A percentile compares a stretch with the other conserved stretches of the same genome.
These are phyloP conservation scores for Aureobasidium sp. DNA, from an alignment of 2,329 filamentous ascomycete genomes.

Conservation along the genomic window DNA sequence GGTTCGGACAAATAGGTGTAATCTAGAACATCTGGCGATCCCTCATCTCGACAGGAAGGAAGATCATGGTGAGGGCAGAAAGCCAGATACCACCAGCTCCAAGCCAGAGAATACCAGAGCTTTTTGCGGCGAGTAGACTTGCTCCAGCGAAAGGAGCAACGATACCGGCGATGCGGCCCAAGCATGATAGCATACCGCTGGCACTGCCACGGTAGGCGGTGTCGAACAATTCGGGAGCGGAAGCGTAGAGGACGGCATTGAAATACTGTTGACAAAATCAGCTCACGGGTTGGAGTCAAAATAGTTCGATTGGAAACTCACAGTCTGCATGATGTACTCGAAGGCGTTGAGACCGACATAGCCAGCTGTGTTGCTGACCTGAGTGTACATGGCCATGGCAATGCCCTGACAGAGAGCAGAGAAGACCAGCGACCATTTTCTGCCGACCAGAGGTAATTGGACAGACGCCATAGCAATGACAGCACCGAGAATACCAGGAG, in stretches of 20 bases:
- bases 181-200: constrained; percentile 49
- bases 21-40: constrained; percentile 10
- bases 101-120: constrained; percentile 7
- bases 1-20: neutral
- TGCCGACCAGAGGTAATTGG: constrained; percentile 28
- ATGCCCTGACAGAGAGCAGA: constrained; percentile 35
- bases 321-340: constrained; percentile 45
- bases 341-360: constrained; percentile 42
- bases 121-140: neutral
- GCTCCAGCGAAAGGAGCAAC: constrained; percentile 46
- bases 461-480: constrained; percentile 30
- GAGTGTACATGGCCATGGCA: constrained; percentile 37
- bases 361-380: constrained; percentile 37
- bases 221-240: constrained; percentile 44
- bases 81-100: constrained; percentile 10
- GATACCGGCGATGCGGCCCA: constrained; percentile 50
- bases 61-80: constrained; percentile 7
- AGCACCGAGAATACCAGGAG: constrained; percentile 44
- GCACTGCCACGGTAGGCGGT: constrained; percentile 44
- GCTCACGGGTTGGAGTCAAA: neutral
- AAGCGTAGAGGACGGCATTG: constrained; percentile 44
- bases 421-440: constrained; percentile 38
- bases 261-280: constrained; percentile 27
- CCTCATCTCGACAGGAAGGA: constrained; percentile 11
- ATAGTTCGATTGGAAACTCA: neutral